These are phyloP conservation scores for Saccharomycopsis sp. DNA, from an alignment of 805 yeast species.

Conservation along the genomic window DNA sequence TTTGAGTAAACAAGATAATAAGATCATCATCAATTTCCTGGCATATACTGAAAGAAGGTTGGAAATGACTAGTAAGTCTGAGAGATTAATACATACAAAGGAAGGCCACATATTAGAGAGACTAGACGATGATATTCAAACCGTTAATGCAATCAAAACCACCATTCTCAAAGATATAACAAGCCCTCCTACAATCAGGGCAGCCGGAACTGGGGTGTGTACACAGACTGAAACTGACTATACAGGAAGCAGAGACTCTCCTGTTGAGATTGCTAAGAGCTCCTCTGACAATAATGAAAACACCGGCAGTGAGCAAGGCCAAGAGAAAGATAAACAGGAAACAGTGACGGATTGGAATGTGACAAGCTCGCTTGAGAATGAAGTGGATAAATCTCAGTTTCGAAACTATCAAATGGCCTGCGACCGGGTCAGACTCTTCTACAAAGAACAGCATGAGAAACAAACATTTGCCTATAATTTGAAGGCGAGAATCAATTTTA, in stretches of 20 bases:
- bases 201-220: background rate
- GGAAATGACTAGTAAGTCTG: background rate
- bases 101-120: conserved; percentile 20
- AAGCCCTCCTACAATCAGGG: conserved; percentile 2
- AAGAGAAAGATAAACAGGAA: background rate
- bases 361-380: conserved; percentile 21
- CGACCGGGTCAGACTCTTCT: conserved; percentile 59
- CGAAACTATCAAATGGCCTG: conserved; percentile 65
- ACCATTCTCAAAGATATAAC: conserved; percentile 23
- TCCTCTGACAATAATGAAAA: background rate
- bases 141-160: conserved; percentile 32
- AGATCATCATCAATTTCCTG: background rate
- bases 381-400: conserved; percentile 35
- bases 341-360: conserved; percentile 14
- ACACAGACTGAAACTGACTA: background rate
- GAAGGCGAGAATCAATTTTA: conserved; percentile 65
- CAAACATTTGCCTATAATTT: conserved; percentile 70
- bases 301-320: conserved; percentile 3
- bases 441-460: conserved; percentile 59
- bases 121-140: conserved; percentile 38
- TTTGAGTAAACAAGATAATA: too few species aligned
- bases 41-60: background rate
- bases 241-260: conserved; percentile 13
- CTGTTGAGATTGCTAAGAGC: background rate
- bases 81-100: conserved; percentile 15